A percentile compares a stretch with the other conserved stretches of the same genome.
These are phyloP conservation scores for Phytophthora kernoviae DNA, from an alignment of 352 stramenopile genomes.

Conservation along the genomic window DNA sequence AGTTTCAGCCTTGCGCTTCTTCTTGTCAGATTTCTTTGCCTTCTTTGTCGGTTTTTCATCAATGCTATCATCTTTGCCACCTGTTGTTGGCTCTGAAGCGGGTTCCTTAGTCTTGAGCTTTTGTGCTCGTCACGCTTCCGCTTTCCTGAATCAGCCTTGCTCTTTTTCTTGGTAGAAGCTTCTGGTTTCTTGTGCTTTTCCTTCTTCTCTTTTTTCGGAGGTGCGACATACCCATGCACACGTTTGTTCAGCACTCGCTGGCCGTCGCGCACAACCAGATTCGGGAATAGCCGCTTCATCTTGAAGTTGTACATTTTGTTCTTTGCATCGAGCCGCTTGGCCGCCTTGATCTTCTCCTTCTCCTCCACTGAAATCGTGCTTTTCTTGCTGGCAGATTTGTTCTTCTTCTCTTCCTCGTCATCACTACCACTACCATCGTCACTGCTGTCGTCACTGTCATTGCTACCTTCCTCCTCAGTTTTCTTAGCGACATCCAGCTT, in stretches of 20 bases:
- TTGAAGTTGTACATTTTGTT: conserved; percentile 91
- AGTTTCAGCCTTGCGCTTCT: conserved; percentile 2
- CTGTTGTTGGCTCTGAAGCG: conserved; percentile 1
- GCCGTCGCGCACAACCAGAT: conserved; percentile 80
- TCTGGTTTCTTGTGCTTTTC: conserved; percentile 31
- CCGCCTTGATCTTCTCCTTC: conserved; percentile 60
- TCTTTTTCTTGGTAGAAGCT: conserved; percentile 26
- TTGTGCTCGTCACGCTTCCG: conserved; percentile 31
- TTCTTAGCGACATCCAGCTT: conserved; percentile 41
- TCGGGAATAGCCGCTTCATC: conserved; percentile 86
- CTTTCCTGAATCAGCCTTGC: conserved; percentile 29
- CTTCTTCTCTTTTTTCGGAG: conserved; percentile 73
- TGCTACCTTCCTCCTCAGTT: conserved; percentile 23
- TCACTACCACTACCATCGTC: conserved; percentile 15
- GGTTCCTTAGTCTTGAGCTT: conserved; percentile 14
- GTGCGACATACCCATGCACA: conserved; percentile 80
- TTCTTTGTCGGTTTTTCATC: conserved; percentile 26
- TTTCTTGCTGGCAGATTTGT: conserved; percentile 24
- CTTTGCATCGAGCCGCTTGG: conserved; percentile 73
- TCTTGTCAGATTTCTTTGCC: conserved; percentile 39
- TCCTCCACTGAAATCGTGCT: conserved; percentile 52
- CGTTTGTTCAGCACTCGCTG: conserved; percentile 81
- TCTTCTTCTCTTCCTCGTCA: conserved; percentile 28
- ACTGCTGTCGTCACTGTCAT: conserved; percentile 28
- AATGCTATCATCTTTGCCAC: conserved; percentile 1